Conservation (phyloP, 2,329 filamentous ascomycete genomes). For the Alternaria angustiovoidea region DNA sequence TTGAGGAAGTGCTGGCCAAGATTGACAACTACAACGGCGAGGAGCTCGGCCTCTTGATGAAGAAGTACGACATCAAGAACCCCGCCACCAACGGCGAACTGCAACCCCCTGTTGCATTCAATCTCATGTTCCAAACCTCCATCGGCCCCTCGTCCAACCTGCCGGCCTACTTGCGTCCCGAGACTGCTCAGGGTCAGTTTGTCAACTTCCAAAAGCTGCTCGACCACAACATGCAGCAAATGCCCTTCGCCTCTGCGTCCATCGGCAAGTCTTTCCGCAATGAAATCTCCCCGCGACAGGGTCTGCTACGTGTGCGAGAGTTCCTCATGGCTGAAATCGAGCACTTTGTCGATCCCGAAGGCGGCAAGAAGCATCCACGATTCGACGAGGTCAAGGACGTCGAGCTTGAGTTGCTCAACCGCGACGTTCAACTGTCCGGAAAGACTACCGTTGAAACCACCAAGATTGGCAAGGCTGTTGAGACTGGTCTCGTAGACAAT, state of each 20-base stretch:
- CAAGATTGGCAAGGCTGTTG: constrained; percentile 85
- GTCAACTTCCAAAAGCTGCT: constrained; percentile 96
- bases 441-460: constrained; percentile 78
- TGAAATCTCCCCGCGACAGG: constrained; percentile 92
- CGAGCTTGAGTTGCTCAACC: constrained; percentile 84
- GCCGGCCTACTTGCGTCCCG: constrained; percentile 71
- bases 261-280: constrained; percentile 99
- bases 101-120: constrained; percentile 86
- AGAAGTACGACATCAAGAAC: constrained; percentile 89
- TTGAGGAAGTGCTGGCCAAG: constrained; percentile 87
- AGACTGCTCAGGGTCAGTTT: constrained; percentile 98
- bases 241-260: constrained; percentile 96
- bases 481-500: constrained; percentile 86
- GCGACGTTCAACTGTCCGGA: constrained; percentile 84
- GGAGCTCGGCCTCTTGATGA: constrained; percentile 85
- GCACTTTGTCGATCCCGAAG: constrained; percentile 94
- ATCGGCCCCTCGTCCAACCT: constrained; percentile 91
- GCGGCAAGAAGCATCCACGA: constrained; percentile 91
- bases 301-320: constrained; percentile 91
- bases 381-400: constrained; percentile 86
- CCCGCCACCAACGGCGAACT: constrained; percentile 80
- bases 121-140: constrained; percentile 97
- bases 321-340: constrained; percentile 99
- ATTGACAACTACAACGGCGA: constrained; percentile 95
- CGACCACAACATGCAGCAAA: constrained; percentile 92